Base-by-base conservation (phyloP, 2,329 filamentous ascomycete species). In the Monosporascus sp. region DNA sequence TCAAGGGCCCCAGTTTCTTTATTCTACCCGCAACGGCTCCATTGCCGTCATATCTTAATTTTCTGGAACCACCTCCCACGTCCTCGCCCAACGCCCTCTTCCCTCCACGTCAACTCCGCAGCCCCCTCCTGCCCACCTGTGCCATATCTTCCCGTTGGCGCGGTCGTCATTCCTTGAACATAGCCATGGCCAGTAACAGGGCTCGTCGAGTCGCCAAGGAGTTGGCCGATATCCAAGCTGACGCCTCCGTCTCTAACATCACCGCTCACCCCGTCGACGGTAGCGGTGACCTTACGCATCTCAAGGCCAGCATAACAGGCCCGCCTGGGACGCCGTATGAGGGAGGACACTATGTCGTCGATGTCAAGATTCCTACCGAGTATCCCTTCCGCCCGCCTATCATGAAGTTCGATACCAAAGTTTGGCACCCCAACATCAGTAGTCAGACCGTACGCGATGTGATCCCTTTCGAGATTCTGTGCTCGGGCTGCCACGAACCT, bases 341-440 rank as follows among this genome's bases (percentile, higher is more conserved):
- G 61, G 91, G 91, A 20, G 94, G 91, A 41, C 86, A 80, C 28
- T 99, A 85, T 70, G 72, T 81, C 17, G 84, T 99, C 61, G 89
- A 96, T 65, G 94, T 99, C 64, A 81, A 81, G 64, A 94, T 99
- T 51, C 92, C 93, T 0, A 81, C 82, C 57, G 88, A 89, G 61
- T 99, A 99, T 66, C 94, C 94, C 0, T 99, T 99, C 76, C 88
- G 91, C 63, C 90, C 93, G 4, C 94, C 94, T 5, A 72, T 83
- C 55, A 97, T 99, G 88, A 87, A 84, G 64, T 97, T 97, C 67
- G 82, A 87, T 59, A 99, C 94, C 59, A 92, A 87, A 72, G 87
- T 97, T 63, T 99, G 92, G 92, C 94, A 99, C 70, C 94, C 94
- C 37, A 99, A 99, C 68, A 84, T 99, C 74, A 95, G 89, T 78